Evolutionary conservation across 176 grass and related monocot genomes (phyloP).

Genomic region (Ensete ventricosum): DNA sequence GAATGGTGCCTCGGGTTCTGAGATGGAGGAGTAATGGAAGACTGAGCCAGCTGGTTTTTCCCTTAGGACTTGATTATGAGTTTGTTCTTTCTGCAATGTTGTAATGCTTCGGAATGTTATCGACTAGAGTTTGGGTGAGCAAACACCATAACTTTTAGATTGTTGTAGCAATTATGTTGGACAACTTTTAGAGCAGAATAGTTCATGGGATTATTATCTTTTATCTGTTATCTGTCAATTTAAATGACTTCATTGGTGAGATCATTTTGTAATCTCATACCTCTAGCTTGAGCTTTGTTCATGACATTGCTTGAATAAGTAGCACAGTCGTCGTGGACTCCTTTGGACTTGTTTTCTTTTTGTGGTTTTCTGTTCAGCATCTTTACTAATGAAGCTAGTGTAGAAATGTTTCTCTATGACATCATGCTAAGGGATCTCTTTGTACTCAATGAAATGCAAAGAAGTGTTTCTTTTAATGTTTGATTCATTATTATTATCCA

Average conservation of each 20-base stretch:
- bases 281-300: too few relatives aligned
- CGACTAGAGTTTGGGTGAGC: background rate
- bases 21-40: constrained; percentile 3
- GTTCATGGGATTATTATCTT: background rate
- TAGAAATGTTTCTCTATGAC: too few relatives aligned
- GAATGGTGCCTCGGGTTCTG: background rate
- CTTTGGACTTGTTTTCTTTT: too few relatives aligned
- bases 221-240: background rate
- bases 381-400: too few relatives aligned
- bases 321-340: too few relatives aligned
- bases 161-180: background rate
- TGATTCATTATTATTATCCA: too few relatives aligned
- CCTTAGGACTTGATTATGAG: background rate
- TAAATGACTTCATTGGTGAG: background rate
- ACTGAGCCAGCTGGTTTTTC: background rate
- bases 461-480: too few relatives aligned
- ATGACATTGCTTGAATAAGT: too few relatives aligned
- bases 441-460: too few relatives aligned
- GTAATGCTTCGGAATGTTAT: background rate
- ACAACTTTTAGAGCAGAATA: background rate
- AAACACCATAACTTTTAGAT: background rate
- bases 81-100: background rate
- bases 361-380: too few relatives aligned
- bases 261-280: too few relatives aligned
- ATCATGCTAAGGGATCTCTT: too few relatives aligned